These are phyloP conservation scores for Syncephalis fuscata DNA, from an alignment of 371 early-diverging fungal genomes.

Conservation along the genomic window DNA sequence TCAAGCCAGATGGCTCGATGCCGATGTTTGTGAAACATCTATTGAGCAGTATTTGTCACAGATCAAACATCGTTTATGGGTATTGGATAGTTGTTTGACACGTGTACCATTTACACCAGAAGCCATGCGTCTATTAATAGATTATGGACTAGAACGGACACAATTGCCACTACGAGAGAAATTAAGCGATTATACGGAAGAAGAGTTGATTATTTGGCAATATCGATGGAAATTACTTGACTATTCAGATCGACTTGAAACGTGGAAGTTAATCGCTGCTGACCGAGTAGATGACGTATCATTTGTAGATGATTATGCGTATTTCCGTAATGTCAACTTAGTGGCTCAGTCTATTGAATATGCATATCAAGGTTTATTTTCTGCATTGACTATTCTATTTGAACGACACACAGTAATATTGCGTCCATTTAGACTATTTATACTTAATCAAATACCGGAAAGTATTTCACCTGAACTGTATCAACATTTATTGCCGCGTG, in stretches of 20 bases:
- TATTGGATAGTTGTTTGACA: conserved; percentile 29
- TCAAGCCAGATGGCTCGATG: conserved; percentile 37
- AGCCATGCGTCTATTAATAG: conserved; percentile 22
- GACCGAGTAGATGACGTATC: conserved; percentile 7
- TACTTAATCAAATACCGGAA: conserved; percentile 46
- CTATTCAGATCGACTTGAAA: conserved; percentile 46
- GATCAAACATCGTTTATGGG: conserved; percentile 46
- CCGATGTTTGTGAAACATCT: conserved; percentile 16
- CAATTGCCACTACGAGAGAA: conserved; percentile 20
- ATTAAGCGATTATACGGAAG: conserved; percentile 8
- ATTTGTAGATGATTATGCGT: conserved; percentile 21
- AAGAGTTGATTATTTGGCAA: conserved; percentile 18
- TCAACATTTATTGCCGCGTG: conserved; percentile 6
- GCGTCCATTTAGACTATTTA: conserved; percentile 36
- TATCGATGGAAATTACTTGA: conserved; percentile 33
- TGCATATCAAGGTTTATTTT: conserved; percentile 32
- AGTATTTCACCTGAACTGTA: conserved; percentile 12
- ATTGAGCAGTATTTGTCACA: conserved; percentile 27
- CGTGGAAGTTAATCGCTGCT: conserved; percentile 28
- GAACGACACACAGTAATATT: conserved; percentile 35
- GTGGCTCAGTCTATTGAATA: conserved; percentile 37
- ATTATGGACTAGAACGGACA: conserved; percentile 31
- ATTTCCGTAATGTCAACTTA: conserved; percentile 48
- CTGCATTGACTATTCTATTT: conserved; percentile 39
- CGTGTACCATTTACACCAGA: conserved; percentile 12